Conservation (phyloP, 2,329 filamentous ascomycete genomes). For the Cladosporium sp. region DNA sequence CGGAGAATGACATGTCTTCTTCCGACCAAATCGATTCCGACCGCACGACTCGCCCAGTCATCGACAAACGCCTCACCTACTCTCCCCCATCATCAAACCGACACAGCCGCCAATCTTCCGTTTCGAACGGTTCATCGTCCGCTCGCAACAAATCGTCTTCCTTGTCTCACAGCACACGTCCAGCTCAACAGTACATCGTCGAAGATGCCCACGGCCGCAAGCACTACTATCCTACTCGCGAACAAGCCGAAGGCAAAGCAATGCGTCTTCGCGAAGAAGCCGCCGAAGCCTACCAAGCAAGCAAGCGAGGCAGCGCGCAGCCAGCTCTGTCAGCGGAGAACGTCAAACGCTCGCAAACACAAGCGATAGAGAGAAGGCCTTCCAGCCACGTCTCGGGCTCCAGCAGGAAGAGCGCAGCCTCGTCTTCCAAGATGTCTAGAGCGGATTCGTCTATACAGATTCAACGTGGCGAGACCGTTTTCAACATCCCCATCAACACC, state of each 20-base stretch:
- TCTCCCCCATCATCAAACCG: constrained; percentile 16
- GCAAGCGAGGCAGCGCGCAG: constrained; percentile 17
- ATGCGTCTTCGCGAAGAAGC: constrained; percentile 15
- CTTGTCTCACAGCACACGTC: constrained; percentile 20
- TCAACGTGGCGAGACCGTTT: constrained; percentile 22
- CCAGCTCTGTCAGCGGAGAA: constrained; percentile 27
- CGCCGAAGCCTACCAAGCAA: constrained; percentile 26
- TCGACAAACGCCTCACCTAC: constrained; percentile 17
- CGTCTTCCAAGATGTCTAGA: constrained; percentile 20
- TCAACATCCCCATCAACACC: constrained; percentile 26
- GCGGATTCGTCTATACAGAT: constrained; percentile 23
- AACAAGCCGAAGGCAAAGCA: constrained; percentile 20
- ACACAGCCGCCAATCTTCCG: constrained; percentile 30
- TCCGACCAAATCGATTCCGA: constrained; percentile 25
- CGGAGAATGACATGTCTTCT: constrained; percentile 18
- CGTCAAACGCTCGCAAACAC: constrained; percentile 20
- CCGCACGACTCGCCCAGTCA: constrained; percentile 20
- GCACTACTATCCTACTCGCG: constrained; percentile 22
- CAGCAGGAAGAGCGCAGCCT: constrained; percentile 23
- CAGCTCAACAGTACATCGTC: constrained; percentile 22
- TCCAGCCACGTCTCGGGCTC: constrained; percentile 23
- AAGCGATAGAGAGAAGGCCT: constrained; percentile 16
- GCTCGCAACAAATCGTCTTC: constrained; percentile 28
- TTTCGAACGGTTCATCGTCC: constrained; percentile 27
- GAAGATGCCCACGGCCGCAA: constrained; percentile 24